Evolutionary conservation across 2,329 filamentous ascomycete species (phyloP).

Genomic region (Aphanocladium album): DNA sequence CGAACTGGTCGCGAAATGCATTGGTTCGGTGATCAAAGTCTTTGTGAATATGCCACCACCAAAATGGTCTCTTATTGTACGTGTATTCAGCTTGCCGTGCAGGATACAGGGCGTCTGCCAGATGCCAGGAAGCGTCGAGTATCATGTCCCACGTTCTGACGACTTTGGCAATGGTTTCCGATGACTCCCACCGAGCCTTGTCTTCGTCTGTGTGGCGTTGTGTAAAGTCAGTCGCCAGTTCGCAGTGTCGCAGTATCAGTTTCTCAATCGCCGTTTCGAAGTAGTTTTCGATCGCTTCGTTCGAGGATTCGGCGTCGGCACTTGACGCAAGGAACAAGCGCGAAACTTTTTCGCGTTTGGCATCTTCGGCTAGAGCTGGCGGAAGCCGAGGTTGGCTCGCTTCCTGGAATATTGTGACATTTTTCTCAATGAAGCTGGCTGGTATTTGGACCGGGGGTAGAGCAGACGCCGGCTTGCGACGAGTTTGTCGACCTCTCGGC

Average conservation of each 20-base stretch:
- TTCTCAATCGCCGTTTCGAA: conserved; percentile 25
- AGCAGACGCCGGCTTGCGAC: conserved; percentile 17
- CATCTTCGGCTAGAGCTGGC: conserved; percentile 27
- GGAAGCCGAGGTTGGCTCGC: conserved; percentile 24
- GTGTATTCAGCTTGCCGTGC: conserved; percentile 29
- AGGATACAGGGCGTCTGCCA: conserved; percentile 30
- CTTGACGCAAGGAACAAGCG: conserved; percentile 24
- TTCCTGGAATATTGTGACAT: conserved; percentile 7
- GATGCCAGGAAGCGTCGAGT: conserved; percentile 32
- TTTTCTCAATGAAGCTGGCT: conserved; percentile 5
- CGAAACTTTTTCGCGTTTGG: conserved; percentile 26
- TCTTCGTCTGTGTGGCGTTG: conserved; percentile 7
- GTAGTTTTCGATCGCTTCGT: conserved; percentile 26
- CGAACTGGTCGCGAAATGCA: conserved; percentile 26
- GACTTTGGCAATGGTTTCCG: conserved; percentile 17
- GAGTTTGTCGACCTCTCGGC: conserved; percentile 17
- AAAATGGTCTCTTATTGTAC: conserved; percentile 32
- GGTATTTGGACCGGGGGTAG: conserved; percentile 12
- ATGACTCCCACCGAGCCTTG: conserved; percentile 12
- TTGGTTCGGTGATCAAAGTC: conserved; percentile 27
- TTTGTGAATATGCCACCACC: conserved; percentile 37
- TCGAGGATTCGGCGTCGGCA: conserved; percentile 19
- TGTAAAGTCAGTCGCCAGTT: conserved; percentile 18
- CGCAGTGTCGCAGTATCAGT: conserved; percentile 17
- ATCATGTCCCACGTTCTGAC: conserved; percentile 29